Conservation (phyloP, 139 green algal genomes). For the Micractinium conductrix region DNA sequence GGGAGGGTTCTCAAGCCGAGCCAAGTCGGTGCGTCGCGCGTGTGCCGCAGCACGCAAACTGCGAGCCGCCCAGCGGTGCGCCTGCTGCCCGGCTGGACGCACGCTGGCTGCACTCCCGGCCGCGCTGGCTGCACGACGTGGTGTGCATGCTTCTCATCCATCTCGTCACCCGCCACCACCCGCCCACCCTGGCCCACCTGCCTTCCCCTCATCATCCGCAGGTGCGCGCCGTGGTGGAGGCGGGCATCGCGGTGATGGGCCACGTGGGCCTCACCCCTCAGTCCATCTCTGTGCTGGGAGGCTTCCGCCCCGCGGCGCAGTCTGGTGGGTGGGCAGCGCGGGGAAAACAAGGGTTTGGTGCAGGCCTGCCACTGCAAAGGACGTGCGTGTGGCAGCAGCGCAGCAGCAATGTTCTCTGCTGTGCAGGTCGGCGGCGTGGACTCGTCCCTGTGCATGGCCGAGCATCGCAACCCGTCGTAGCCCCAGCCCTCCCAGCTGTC, state of each 20-base stretch:
- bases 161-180: conserved; percentile 59
- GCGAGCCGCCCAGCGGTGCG: background rate
- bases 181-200: conserved; percentile 65
- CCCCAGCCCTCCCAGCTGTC: no score
- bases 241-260: conserved; percentile 98
- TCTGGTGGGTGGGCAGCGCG: conserved; percentile 32
- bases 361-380: no score
- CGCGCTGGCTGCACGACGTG: background rate
- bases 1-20: conserved; percentile 55
- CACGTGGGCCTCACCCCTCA: conserved; percentile 95
- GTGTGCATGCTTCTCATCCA: background rate
- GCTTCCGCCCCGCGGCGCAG: conserved; percentile 93
- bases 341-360: no score
- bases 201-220: no score
- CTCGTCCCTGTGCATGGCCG: no score
- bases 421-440: no score
- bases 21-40: conserved; percentile 1
- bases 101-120: no score
- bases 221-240: conserved; percentile 78
- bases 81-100: no score
- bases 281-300: conserved; percentile 72
- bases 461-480: no score
- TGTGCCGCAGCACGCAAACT: no score
- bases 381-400: background rate
- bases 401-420: background rate